Evolutionary conservation across 352 stramenopile genomes (phyloP).

Genomic region (Globisporangium acanthophoron): DNA sequence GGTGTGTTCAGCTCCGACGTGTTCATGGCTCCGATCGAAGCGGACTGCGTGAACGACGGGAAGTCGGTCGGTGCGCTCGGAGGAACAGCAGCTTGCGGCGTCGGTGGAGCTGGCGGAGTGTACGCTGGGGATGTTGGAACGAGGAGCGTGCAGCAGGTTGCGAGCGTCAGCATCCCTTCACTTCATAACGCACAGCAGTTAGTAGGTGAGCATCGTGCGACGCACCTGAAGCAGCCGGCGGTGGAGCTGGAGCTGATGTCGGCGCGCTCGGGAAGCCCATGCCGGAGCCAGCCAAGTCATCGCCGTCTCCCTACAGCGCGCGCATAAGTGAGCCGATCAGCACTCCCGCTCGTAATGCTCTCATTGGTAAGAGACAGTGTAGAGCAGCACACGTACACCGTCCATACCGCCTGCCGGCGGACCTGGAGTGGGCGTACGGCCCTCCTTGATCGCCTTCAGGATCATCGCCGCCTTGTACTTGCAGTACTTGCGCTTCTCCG

Average conservation of each 20-base stretch:
- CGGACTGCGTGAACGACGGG: slow-evolving; percentile 50
- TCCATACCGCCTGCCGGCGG: slow-evolving; percentile 51
- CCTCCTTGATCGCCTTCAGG: slow-evolving; percentile 94
- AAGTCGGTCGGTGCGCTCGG: slow-evolving; percentile 20
- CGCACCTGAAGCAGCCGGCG: not conserved
- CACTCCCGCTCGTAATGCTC: not conserved
- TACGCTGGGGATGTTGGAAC: slow-evolving; percentile 2
- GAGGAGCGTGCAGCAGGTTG: slow-evolving; percentile 2
- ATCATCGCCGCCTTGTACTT: slow-evolving; percentile 96
- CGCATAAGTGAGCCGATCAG: not conserved
- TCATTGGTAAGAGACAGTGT: not conserved
- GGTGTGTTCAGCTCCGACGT: slow-evolving; percentile 4
- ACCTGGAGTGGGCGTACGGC: slow-evolving; percentile 73
- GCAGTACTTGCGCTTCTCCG: slow-evolving; percentile 90
- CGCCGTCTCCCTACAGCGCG: not conserved
- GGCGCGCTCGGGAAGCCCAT: slow-evolving; percentile 11
- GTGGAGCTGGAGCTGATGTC: not conserved
- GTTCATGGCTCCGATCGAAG: slow-evolving; percentile 12
- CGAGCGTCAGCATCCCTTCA: not conserved
- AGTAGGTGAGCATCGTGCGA: not conserved
- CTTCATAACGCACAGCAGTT: not conserved
- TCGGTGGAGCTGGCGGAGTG: slow-evolving; percentile 1
- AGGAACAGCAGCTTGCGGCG: slow-evolving; percentile 4
- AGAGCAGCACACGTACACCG: slow-evolving; percentile 18
- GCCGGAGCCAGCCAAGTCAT: slow-evolving; percentile 9